A percentile compares a stretch with the other conserved stretches of the same genome.
Evolutionary conservation across 2,329 filamentous ascomycete genomes (phyloP).

Genomic region (Lecanoromycetidae sp.): DNA sequence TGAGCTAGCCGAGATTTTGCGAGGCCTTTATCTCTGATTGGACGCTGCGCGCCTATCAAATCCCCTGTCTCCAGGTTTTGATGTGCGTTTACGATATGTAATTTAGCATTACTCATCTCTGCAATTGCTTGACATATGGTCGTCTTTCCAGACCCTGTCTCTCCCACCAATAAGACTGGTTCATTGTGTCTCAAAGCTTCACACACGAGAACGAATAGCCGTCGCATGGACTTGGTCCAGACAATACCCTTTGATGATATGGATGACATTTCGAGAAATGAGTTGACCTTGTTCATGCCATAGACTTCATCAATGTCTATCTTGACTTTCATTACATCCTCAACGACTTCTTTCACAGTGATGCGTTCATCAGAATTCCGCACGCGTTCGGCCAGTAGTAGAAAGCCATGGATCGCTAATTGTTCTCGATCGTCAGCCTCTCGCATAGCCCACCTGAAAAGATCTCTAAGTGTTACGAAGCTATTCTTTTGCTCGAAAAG

Average conservation of each 20-base stretch:
- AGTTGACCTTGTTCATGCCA: slow-evolving; percentile 38
- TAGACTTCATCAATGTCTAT: slow-evolving; percentile 69
- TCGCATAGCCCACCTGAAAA: slow-evolving; percentile 89
- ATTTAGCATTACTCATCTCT: slow-evolving; percentile 59
- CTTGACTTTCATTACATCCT: slow-evolving; percentile 75
- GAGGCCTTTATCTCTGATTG: slow-evolving; percentile 69
- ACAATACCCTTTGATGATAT: slow-evolving; percentile 49
- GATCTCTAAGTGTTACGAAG: slow-evolving; percentile 87
- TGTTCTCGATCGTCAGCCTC: slow-evolving; percentile 76
- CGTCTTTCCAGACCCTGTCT: slow-evolving; percentile 96
- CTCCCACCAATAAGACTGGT: slow-evolving; percentile 84
- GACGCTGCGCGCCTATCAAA: slow-evolving; percentile 87
- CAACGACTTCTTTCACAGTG: slow-evolving; percentile 77
- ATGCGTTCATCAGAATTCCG: slow-evolving; percentile 76
- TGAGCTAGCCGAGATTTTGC: slow-evolving; percentile 36
- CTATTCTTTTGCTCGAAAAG: slow-evolving; percentile 96
- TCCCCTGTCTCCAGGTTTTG: slow-evolving; percentile 97
- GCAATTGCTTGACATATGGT: slow-evolving; percentile 89
- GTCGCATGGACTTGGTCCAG: slow-evolving; percentile 90
- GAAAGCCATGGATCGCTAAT: slow-evolving; percentile 84
- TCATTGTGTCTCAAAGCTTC: slow-evolving; percentile 81
- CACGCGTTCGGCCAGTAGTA: slow-evolving; percentile 89
- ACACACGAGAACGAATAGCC: slow-evolving; percentile 79
- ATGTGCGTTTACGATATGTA: slow-evolving; percentile 92
- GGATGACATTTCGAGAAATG: too few species aligned